phyloP scores from a whole-genome alignment of 768 basidiomycete genomes.

The Psilocybe cyanescens region DNA sequence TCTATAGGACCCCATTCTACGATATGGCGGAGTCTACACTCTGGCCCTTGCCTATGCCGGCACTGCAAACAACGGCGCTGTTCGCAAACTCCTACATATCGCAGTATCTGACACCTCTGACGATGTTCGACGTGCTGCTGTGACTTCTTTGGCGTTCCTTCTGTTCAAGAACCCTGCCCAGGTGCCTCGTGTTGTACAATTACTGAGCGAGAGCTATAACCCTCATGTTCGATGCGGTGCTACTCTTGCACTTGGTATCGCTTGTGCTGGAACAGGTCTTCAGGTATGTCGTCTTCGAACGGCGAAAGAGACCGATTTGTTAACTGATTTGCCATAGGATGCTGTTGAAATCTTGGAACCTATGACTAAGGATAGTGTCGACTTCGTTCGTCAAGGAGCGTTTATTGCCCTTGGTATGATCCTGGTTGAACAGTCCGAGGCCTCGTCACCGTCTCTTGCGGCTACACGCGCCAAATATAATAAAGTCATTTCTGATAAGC shows the following conservation, averaged over 20 bases:
- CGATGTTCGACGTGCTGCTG: conserved; percentile 95
- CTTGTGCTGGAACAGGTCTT: conserved; percentile 96
- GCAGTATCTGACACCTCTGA: conserved; percentile 99
- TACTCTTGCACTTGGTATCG: conserved; percentile 94
- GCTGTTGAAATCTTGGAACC: conserved; percentile 96
- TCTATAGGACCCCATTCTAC: conserved; percentile 88
- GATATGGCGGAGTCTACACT: conserved; percentile 98
- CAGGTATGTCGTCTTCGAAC: conserved; percentile 55
- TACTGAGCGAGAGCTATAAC: conserved; percentile 97
- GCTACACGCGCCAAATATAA: conserved; percentile 83
- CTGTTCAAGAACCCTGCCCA: conserved; percentile 96
- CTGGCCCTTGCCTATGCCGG: conserved; percentile 96
- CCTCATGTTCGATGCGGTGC: conserved; percentile 98
- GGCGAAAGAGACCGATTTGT: not conserved
- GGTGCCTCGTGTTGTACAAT: conserved; percentile 95
- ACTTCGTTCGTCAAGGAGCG: conserved; percentile 98
- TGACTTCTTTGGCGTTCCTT: conserved; percentile 93
- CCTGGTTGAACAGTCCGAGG: conserved; percentile 94
- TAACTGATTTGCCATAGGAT: conserved; percentile 56
- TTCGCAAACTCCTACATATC: conserved; percentile 90
- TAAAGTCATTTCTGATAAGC: conserved; percentile 94
- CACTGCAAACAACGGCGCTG: conserved; percentile 92
- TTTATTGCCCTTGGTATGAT: conserved; percentile 96
- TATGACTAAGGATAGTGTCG: conserved; percentile 97
- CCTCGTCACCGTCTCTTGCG: conserved; percentile 80